Evolutionary conservation across 75 land plant species (phyloP), one percentile per base, ranked within the genome.

Genomic region (Gnetum montanum): DNA sequence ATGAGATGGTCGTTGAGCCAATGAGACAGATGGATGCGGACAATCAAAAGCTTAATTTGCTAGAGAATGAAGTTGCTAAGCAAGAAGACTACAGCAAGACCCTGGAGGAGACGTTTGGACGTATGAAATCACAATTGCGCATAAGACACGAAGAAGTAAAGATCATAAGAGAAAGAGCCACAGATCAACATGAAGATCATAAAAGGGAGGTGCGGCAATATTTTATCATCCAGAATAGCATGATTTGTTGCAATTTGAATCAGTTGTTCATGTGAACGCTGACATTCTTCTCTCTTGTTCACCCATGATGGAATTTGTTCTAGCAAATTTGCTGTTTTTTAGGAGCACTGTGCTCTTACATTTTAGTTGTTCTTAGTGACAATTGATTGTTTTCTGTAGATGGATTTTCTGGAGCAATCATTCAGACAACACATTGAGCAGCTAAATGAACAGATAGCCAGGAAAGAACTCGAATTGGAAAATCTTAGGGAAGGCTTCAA

Each of bases 21-120:
- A 70, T 92, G 75, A 78, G 59, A 49, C 78, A 79, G 38, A 92
- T 92, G 89, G 68, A 65, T 51, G 85, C 75, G 61, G 85, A 84
- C 26, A 88, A 73, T 54, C 86, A 79, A 46, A 68, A 76, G 19
- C 54, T 88, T 16, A 41, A 6, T 30, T 69, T 40, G 29, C 53
- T 63, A 6, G 79, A 79, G 65, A 53, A 46, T 40, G 77, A 70
- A 31, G 76, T 67, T 38, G 74, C 65, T 8, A 66, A 66, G 47
- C 73, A 74, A 28, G 37, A 68, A 51, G 66, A 69, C 46, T 53
- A 57, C 11, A 54, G 67, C 13, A 79, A 79, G 29, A 65, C 74
- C 54, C 45, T 79, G 4, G 68, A 81, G 54, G 82, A 82, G 40
- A 60, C 84, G 27, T 46, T 79, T 26, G 52, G 54, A 3, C 40